Evolutionary conservation across 176 grass and related monocot genomes (phyloP).

Genomic region (Hyparrhenia diplandra): DNA sequence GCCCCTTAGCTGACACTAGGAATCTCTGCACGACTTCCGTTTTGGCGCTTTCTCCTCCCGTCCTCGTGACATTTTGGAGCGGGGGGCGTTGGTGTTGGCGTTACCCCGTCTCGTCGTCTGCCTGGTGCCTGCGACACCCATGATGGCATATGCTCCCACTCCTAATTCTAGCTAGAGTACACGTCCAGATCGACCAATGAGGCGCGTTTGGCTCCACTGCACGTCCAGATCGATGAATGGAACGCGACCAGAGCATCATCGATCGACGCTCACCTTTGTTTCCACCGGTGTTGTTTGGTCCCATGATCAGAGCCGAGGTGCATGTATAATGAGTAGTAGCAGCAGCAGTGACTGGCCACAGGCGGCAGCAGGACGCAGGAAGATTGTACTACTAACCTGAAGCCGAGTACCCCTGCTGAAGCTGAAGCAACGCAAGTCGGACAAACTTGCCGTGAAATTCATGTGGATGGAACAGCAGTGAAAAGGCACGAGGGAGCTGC

Average conservation of each 20-base stretch:
- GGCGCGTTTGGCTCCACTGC: constrained; percentile 6
- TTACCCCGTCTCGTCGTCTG: no score
- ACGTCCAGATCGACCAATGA: constrained; percentile 16
- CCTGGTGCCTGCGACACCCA: no score
- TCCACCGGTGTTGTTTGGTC: neutral
- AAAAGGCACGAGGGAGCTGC: neutral
- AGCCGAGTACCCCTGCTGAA: no score
- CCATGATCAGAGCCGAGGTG: neutral
- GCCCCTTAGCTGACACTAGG: neutral
- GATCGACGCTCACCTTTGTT: neutral
- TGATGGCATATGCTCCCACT: no score
- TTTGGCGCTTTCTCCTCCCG: constrained; percentile 14
- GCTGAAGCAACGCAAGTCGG: neutral
- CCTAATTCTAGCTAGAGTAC: no score
- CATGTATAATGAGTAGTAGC: neutral
- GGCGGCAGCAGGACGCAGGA: neutral
- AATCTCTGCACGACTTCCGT: constrained; percentile 4
- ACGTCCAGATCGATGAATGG: neutral
- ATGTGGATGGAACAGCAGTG: neutral
- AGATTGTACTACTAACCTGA: neutral
- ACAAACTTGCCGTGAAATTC: neutral
- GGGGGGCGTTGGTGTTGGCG: neutral
- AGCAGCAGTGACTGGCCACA: no score
- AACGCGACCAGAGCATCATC: neutral
- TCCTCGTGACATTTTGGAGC: neutral